Conservation (phyloP, 495 filamentous ascomycete genomes). For the Aspergillus incahuasiensis region DNA sequence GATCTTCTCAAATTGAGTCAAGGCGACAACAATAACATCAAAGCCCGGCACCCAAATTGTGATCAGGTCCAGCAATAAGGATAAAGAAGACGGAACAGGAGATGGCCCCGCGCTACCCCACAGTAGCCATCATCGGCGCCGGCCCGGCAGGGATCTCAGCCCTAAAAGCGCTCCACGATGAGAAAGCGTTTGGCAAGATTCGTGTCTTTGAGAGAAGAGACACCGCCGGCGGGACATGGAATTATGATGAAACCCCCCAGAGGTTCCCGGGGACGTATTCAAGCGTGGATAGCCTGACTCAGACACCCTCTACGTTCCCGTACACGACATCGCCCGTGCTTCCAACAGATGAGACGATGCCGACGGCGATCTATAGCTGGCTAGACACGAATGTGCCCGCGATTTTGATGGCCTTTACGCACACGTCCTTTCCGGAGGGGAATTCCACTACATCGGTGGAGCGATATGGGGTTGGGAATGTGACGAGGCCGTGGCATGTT, state of each 20-base stretch:
- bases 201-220: constrained; percentile 52
- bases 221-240: constrained; percentile 47
- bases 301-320: constrained; percentile 10
- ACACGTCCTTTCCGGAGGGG: constrained; percentile 21
- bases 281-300: neutral
- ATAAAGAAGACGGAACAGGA: neutral
- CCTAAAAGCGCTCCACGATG: constrained; percentile 46
- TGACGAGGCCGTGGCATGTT: constrained; percentile 25
- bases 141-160: constrained; percentile 51
- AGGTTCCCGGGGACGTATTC: constrained; percentile 7
- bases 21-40: neutral
- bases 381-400: constrained; percentile 31
- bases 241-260: constrained; percentile 17
- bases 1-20: neutral
- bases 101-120: constrained; percentile 24
- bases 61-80: too few species aligned
- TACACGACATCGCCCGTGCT: constrained; percentile 3
- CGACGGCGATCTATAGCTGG: constrained; percentile 23
- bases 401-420: constrained; percentile 26
- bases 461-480: constrained; percentile 20
- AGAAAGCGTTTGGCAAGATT: constrained; percentile 46
- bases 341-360: constrained; percentile 20
- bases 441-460: constrained; percentile 23
- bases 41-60: too few species aligned
- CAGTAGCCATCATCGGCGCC: constrained; percentile 50